Conservation (phyloP, 192 early-diverging fungal genomes). For the Chytriomyces hyalinus region DNA sequence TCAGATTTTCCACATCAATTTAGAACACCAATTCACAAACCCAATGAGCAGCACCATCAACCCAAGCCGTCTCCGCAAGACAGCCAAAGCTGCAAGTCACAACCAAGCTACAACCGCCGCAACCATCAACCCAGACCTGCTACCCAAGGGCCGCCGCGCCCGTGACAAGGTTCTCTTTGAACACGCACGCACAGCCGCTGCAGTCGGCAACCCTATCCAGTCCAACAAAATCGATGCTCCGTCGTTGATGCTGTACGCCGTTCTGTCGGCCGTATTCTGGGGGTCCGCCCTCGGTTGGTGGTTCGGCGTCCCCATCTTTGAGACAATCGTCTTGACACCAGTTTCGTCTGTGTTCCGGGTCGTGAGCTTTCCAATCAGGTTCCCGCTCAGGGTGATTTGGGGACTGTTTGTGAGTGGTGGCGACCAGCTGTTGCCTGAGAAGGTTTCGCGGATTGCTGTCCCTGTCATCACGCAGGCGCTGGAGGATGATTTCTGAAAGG, state of each 20-base stretch:
- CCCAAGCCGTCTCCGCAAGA: conserved; percentile 8
- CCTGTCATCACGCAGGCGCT: too few relatives aligned
- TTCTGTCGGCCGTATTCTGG: background rate
- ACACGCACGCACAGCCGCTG: background rate
- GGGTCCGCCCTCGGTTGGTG: background rate
- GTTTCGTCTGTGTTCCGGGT: background rate
- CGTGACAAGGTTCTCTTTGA: background rate
- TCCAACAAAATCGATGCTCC: background rate
- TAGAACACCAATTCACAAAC: background rate
- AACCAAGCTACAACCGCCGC: background rate
- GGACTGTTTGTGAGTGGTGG: background rate
- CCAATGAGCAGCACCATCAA: conserved; percentile 1
- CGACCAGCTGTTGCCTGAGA: too few relatives aligned
- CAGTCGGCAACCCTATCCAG: background rate
- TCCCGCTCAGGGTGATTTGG: background rate
- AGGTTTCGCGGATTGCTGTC: too few relatives aligned
- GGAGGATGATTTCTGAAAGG: too few relatives aligned
- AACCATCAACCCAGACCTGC: background rate
- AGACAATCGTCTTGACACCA: background rate
- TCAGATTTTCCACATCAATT: too few relatives aligned
- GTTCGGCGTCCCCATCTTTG: background rate
- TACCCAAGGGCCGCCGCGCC: conserved; percentile 2
- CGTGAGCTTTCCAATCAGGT: background rate
- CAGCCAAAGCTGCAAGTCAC: conserved; percentile 7
- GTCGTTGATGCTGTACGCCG: background rate